phyloP scores from a whole-genome alignment of 192 early-diverging fungal genomes.

The Diversispora epigaea region DNA sequence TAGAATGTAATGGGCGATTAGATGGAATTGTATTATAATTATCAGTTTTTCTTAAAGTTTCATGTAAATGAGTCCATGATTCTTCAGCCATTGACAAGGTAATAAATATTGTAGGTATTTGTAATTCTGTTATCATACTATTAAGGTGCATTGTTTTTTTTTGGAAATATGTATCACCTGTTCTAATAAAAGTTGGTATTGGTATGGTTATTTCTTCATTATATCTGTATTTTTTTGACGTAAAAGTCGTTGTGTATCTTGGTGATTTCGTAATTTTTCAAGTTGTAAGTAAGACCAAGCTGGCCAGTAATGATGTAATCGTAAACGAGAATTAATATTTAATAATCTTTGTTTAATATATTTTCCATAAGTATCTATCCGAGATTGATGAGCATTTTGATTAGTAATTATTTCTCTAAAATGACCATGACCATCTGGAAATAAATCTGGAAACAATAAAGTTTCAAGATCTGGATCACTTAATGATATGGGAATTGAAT shows the following conservation, averaged over 20 bases:
- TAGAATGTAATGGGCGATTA: not conserved
- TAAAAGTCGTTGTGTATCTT: not conserved
- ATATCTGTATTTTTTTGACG: not conserved
- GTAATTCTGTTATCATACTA: not conserved
- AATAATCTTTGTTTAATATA: not conserved
- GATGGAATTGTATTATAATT: too few relatives aligned
- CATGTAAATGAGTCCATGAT: too few relatives aligned
- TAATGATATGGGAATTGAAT: too few relatives aligned
- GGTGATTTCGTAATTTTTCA: conserved; percentile 20
- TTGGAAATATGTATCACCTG: not conserved
- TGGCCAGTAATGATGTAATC: conserved; percentile 1
- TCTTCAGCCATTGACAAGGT: not conserved
- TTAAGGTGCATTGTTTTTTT: conserved; percentile 16
- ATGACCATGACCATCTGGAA: too few relatives aligned
- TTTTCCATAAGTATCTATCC: too few relatives aligned
- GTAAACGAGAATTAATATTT: not conserved
- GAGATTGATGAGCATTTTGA: too few relatives aligned
- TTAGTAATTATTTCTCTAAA: too few relatives aligned
- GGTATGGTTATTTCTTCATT: conserved; percentile 3
- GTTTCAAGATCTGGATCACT: too few relatives aligned
- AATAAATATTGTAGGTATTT: conserved; percentile 4
- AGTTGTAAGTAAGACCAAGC: not conserved
- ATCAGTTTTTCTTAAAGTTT: too few relatives aligned
- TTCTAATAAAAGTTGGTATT: conserved; percentile 8
- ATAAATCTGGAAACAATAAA: too few relatives aligned